Conservation (phyloP, 305 asterid species). For the Fraxinus greggii region DNA sequence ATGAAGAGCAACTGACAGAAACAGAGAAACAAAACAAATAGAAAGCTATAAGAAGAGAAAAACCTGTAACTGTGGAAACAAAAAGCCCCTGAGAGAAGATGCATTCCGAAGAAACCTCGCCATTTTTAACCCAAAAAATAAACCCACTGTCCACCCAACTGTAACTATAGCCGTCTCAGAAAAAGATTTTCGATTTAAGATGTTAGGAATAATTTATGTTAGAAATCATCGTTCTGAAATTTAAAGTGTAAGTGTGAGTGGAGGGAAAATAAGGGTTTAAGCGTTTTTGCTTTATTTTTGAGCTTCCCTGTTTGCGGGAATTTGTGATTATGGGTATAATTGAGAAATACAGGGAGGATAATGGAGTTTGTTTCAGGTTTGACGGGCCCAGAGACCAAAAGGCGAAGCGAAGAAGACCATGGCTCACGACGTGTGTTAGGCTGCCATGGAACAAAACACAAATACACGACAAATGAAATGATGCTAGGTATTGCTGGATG, state of each 20-base stretch:
- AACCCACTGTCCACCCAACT: neutral
- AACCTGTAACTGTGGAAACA: slow-evolving; percentile 38
- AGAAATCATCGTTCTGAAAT: neutral
- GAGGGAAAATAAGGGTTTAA: neutral
- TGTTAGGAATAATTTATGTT: neutral
- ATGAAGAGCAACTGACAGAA: neutral
- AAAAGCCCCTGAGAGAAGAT: slow-evolving; percentile 36
- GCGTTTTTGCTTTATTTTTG: neutral
- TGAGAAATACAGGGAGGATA: neutral
- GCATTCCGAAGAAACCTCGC: slow-evolving; percentile 45
- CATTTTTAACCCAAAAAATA: slow-evolving; percentile 24
- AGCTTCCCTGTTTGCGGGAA: neutral
- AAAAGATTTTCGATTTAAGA: neutral
- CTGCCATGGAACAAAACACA: no score
- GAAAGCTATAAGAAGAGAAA: neutral
- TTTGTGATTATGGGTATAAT: neutral
- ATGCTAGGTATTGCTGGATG: no score
- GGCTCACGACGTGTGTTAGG: neutral
- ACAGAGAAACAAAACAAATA: neutral
- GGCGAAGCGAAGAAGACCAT: neutral
- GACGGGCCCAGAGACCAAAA: neutral
- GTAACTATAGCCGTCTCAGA: neutral
- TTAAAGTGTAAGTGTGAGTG: neutral
- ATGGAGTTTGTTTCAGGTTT: neutral
- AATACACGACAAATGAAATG: no score